These are phyloP conservation scores for Irpex rosettiformis DNA, from an alignment of 1,284 basidiomycete genomes.

Conservation along the genomic window DNA sequence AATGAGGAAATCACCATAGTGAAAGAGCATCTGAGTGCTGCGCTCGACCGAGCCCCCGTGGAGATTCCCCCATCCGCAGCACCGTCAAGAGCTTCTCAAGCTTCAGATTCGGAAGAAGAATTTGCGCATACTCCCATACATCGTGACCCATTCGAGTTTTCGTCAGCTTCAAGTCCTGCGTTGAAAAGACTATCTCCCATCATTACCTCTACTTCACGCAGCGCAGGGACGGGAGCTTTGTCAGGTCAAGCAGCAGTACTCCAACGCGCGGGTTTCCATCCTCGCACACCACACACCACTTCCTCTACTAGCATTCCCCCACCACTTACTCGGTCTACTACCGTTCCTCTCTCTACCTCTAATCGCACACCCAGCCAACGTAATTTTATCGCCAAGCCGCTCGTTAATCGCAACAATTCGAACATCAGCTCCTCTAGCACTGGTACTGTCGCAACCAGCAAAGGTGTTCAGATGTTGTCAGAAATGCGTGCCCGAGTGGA, in stretches of 20 bases:
- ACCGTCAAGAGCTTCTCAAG: constrained; percentile 25
- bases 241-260: constrained; percentile 46
- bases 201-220: constrained; percentile 20
- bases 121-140: constrained; percentile 55
- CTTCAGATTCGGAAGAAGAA: constrained; percentile 43
- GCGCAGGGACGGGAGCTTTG: constrained; percentile 23
- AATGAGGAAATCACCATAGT: constrained; percentile 83
- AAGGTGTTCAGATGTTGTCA: constrained; percentile 84
- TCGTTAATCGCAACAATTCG: constrained; percentile 40
- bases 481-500: constrained; percentile 81
- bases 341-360: constrained; percentile 46
- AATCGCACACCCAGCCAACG: constrained; percentile 44
- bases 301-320: constrained; percentile 36
- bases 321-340: constrained; percentile 55
- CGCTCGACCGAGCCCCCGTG: constrained; percentile 31
- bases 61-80: constrained; percentile 25
- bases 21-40: constrained; percentile 63
- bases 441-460: constrained; percentile 49
- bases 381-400: constrained; percentile 41
- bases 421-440: constrained; percentile 42
- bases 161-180: constrained; percentile 37
- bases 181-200: constrained; percentile 22
- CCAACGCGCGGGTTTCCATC: constrained; percentile 46
- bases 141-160: constrained; percentile 58
- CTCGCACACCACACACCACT: constrained; percentile 38